These are phyloP conservation scores for Ascoidea rubescens DNA, from an alignment of 805 yeast species.

Conservation along the genomic window DNA sequence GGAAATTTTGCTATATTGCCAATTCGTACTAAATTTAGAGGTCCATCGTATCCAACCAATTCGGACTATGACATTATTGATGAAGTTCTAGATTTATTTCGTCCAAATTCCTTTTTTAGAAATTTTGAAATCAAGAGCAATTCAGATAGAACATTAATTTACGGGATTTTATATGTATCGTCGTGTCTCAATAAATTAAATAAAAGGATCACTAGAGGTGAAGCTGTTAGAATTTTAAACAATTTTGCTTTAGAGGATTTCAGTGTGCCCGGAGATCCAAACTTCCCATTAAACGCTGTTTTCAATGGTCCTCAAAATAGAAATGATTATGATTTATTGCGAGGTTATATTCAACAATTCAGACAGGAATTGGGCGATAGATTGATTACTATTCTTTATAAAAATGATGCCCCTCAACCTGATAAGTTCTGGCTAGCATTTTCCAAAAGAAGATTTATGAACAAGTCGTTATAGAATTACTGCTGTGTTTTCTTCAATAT, in stretches of 20 bases:
- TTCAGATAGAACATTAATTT: constrained; percentile 82
- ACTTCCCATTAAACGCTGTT: constrained; percentile 75
- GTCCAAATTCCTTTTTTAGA: constrained; percentile 93
- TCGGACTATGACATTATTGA: constrained; percentile 82
- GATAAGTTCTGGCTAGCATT: constrained; percentile 94
- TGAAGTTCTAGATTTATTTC: constrained; percentile 78
- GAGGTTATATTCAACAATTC: constrained; percentile 77
- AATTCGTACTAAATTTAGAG: constrained; percentile 68
- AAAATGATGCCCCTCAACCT: constrained; percentile 44
- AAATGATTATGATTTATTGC: constrained; percentile 64
- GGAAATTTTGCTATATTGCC: constrained; percentile 78
- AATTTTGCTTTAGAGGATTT: constrained; percentile 81
- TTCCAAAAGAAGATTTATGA: constrained; percentile 91
- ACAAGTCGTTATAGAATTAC: constrained; percentile 46
- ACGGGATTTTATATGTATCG: constrained; percentile 82
- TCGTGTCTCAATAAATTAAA: constrained; percentile 64
- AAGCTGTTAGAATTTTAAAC: constrained; percentile 56
- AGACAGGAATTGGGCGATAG: constrained; percentile 87
- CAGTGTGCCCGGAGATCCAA: constrained; percentile 88
- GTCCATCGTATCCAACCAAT: constrained; percentile 77
- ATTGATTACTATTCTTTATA: constrained; percentile 59
- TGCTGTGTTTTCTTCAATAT: background rate
- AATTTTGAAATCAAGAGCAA: constrained; percentile 96
- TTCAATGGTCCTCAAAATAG: constrained; percentile 66
- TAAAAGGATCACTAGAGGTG: constrained; percentile 32